Evolutionary conservation across 2,329 filamentous ascomycete genomes (phyloP), one percentile per base, ranked within the genome.

Genomic region (Orbilia brochopaga): DNA sequence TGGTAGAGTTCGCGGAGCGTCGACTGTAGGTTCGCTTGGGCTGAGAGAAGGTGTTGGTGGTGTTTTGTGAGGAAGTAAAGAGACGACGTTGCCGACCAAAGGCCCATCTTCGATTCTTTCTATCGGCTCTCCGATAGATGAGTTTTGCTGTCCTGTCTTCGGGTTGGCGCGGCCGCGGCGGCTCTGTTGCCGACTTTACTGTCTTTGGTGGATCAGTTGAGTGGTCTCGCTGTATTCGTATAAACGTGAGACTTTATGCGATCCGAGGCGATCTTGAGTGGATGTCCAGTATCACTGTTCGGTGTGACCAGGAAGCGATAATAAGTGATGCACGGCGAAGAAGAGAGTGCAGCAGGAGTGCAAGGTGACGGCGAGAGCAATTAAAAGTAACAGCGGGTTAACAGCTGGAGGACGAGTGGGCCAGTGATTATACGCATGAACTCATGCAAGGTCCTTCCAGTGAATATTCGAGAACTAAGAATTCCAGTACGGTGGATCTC

Each of bases 1-100:
- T 72, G 67, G 60, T 72, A 72, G 60, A 72, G 67, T 46, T 72
- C 60, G 19, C 67, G 67, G n/a, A 72, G 60, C 32, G 67, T 72
- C 42, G 60, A 52, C 53, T 72, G 67, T 40, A 72, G 67, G 51
- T 72, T 72, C 2, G 48, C 17, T 35, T 72, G 67, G 15, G 67
- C 67, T 48, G 67, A 72, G 55, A 72, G 67, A 21, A 72, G 60
- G 55, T 72, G 67, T 50, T 72, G 67, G 60, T 72, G 67, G 55
- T 72, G 60, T 61, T 61, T 72, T 24, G 67, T 72, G 50, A 72
- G 50, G 44, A 72, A 72, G 55, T 72, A 72, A 54, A 72, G 60
- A 2, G 67, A 65, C 2, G 59, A 65, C 10, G 67, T 72, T 6
- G 67, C 65, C 19, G 67, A 58, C 67, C 67, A 72, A 55, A 72